phyloP scores from a whole-genome alignment of 371 early-diverging fungal species.

The Mucor lusitanicus region DNA sequence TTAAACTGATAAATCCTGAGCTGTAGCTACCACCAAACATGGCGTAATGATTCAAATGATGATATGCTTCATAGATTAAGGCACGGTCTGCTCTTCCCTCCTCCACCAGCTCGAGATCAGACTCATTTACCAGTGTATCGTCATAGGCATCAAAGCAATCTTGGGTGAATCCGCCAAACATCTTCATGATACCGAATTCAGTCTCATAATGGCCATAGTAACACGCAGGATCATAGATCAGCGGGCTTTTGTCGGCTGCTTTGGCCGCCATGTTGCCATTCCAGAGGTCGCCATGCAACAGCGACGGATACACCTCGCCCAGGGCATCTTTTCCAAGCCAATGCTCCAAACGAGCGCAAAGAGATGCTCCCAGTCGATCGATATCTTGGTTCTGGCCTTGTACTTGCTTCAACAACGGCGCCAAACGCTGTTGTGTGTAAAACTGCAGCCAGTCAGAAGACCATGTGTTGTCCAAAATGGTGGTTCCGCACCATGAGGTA shows the following conservation, averaged over 20 bases:
- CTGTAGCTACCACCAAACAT: conserved; percentile 40
- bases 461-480: conserved; percentile 34
- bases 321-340: conserved; percentile 13
- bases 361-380: conserved; percentile 1
- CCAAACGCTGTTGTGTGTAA: conserved; percentile 28
- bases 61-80: conserved; percentile 32
- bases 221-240: conserved; percentile 39
- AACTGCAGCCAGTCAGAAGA: conserved; percentile 27
- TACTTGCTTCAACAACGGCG: conserved; percentile 17
- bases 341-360: conserved; percentile 15
- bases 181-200: conserved; percentile 42
- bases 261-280: conserved; percentile 35
- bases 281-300: conserved; percentile 43
- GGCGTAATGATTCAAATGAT: conserved; percentile 41
- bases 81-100: conserved; percentile 19
- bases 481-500: conserved; percentile 34
- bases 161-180: conserved; percentile 34
- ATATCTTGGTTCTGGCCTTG: conserved; percentile 6
- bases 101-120: not conserved
- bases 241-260: conserved; percentile 6
- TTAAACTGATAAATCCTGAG: conserved; percentile 17
- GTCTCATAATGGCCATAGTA: conserved; percentile 38
- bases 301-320: not conserved
- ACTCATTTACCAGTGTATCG: not conserved
- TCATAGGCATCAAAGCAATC: conserved; percentile 19